Evolutionary conservation across 345 rosid genomes (phyloP), one percentile per base, ranked within the genome.

Genomic region (Eutrema heterophyllum): DNA sequence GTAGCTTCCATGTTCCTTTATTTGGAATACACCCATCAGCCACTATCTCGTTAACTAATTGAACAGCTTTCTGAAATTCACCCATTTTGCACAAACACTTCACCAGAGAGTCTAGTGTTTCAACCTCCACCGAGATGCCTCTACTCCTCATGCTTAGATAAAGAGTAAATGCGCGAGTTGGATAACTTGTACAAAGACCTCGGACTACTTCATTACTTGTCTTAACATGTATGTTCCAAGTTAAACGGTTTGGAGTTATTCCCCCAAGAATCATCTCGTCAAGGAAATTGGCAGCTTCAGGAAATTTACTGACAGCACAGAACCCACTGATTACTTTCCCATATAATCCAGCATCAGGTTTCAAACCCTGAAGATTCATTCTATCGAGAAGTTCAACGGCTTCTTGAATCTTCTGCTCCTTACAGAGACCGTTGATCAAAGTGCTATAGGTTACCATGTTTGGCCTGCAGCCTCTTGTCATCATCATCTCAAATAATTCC

Each of bases 281-380:
- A 2, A 91, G 85, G 73, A 87, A 87, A 80, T 85, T 87, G 16
- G 96, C 96, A 79, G 96, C 97, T 84, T 88, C 92, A 48, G 39
- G 79, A 70, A 86, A 89, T 84, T 85, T 86, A 80, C 41, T 5
- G 48, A 79, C 38, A 77, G 77, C 74, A 66, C 92, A 91, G 49
- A 86, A 85, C 24, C 87, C 88, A 46, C 36, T 65, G 65, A 89
- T 87, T 65, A 91, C 84, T 81, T 86, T 94, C 52, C 89, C 96
- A 7, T 89, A 83, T 67, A 89, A 80, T 36, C 93, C 92, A 45
- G 96, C 93, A 81, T 89, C 95, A 44, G 92, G 97, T 74, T 85
- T 90, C 71, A 91, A 81, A 59, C 92, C 96, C 76, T 88, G 97
- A 78, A 94, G 90, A 84, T 91, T 94, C 96, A 89, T 88, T 78